Evolutionary conservation across 805 yeast species (phyloP), one percentile per base, ranked within the genome.

Genomic region (Kazachstania viticola): DNA sequence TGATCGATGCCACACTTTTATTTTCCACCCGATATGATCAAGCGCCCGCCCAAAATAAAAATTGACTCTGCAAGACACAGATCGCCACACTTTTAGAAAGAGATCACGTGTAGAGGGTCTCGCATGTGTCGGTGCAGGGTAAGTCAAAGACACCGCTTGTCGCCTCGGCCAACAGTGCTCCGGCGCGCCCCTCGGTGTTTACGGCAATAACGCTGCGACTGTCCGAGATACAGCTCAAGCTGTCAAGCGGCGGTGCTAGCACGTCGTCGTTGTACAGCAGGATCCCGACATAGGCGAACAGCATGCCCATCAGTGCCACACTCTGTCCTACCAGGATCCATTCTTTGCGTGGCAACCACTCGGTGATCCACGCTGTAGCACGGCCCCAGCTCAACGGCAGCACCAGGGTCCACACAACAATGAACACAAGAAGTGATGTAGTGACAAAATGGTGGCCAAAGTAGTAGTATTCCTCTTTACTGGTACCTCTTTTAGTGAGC

Each of bases 61-160:
- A n/a, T n/a, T n/a, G n/a, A n/a, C n/a, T n/a, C n/a, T n/a, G n/a
- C n/a, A n/a, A n/a, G n/a, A n/a, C n/a, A n/a, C n/a, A n/a, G n/a
- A n/a, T n/a, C n/a, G n/a, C n/a, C n/a, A n/a, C n/a, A n/a, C n/a
- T n/a, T n/a, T n/a, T n/a, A n/a, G n/a, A n/a, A n/a, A n/a, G n/a
- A n/a, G n/a, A n/a, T n/a, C n/a, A n/a, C n/a, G n/a, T n/a, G n/a
- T n/a, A n/a, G n/a, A n/a, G n/a, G n/a, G n/a, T n/a, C n/a, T 3
- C n/a, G 24, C 13, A 26, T 14, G 6, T 17, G 16, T 12, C 67
- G 11, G 71, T 67, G 1, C 85, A 62, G 0, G 95, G 88, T 31
- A 87, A 49, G 53, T 87, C 97, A 70, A 84, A 72, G 4, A 88
- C 88, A 0, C 94, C 95, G 48, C 83, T 80, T 0, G 91, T 76